Base-by-base conservation (phyloP, 139 green algal genomes). In the Chlamydomonas incerta region DNA sequence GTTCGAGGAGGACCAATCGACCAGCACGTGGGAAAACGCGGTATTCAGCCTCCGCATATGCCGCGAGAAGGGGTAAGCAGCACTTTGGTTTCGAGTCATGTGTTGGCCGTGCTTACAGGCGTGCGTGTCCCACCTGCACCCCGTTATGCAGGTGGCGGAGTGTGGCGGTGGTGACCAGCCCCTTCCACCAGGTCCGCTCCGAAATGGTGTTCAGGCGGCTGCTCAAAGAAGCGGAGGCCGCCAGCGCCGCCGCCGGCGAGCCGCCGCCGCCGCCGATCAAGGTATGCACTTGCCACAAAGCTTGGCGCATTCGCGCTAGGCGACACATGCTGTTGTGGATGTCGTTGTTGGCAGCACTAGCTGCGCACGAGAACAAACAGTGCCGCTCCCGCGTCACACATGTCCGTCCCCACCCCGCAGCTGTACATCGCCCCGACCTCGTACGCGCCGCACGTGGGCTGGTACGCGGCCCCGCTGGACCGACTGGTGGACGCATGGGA, bases 101-200 rank as follows among this genome's bases (percentile, higher is more conserved):
- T n/a, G n/a, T n/a, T n/a, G n/a, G n/a, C n/a, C n/a, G n/a, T n/a
- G n/a, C n/a, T n/a, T n/a, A n/a, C n/a, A n/a, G n/a, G n/a, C n/a
- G n/a, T n/a, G n/a, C n/a, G n/a, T n/a, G n/a, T n/a, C n/a, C n/a
- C n/a, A n/a, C n/a, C n/a, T n/a, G n/a, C n/a, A n/a, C n/a, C n/a
- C n/a, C n/a, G n/a, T 50, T 50, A 8, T 50, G 41, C 75, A 83
- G 77, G 60, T 83, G 77, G 77, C 52, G 29, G 14, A 31, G 47
- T 21, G 33, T 85, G 31, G 21, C 75, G 31, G 66, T 85, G 66
- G 79, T 85, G 8, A 85, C 79, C 6, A 69, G 47, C 31, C 79
- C 79, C 13, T 85, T 85, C 66, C 79, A 85, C 79, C 79, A 85
- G 66, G 23, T 85, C 10, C 46, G 79, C 11, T 85, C 79, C 6